Conservation (phyloP, 179 eudicot species). For the Silene vulgaris region DNA sequence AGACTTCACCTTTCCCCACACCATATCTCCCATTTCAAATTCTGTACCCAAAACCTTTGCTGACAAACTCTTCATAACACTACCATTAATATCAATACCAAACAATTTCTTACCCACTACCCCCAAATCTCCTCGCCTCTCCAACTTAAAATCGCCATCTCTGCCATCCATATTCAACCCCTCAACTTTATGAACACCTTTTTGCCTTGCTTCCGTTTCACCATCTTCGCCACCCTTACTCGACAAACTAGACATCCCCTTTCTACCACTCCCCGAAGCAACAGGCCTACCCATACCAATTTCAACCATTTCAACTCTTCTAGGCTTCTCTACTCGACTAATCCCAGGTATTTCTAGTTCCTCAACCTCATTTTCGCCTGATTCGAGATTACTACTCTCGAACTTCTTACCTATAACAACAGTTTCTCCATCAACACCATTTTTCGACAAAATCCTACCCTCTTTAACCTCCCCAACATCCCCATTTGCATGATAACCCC, state of each 20-base stretch:
- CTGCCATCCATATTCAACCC: slow-evolving; percentile 6
- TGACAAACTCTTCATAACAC: slow-evolving; percentile 18
- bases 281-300: not conserved
- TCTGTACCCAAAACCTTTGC: slow-evolving; percentile 36
- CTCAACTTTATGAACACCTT: slow-evolving; percentile 11
- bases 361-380: not conserved
- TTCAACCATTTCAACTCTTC: not conserved
- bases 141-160: slow-evolving; percentile 21
- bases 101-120: slow-evolving; percentile 27
- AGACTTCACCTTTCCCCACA: slow-evolving; percentile 99
- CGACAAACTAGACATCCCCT: slow-evolving; percentile 11
- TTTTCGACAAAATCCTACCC: slow-evolving; percentile 13
- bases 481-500: slow-evolving; percentile 19
- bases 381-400: slow-evolving; percentile 7
- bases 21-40: slow-evolving; percentile 82
- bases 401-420: slow-evolving; percentile 20
- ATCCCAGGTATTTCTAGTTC: not conserved
- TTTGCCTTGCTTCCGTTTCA: slow-evolving; percentile 5
- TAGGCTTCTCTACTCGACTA: not conserved
- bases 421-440: slow-evolving; percentile 21
- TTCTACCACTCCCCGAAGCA: not conserved
- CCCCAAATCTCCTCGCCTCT: slow-evolving; percentile 18
- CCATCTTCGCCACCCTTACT: slow-evolving; percentile 5
- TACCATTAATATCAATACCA: slow-evolving; percentile 23
- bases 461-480: slow-evolving; percentile 21